A percentile compares a stretch with the other conserved stretches of the same genome.
Conservation (phyloP, 2,329 filamentous ascomycete genomes). For the Pseudocercospora musae region DNA sequence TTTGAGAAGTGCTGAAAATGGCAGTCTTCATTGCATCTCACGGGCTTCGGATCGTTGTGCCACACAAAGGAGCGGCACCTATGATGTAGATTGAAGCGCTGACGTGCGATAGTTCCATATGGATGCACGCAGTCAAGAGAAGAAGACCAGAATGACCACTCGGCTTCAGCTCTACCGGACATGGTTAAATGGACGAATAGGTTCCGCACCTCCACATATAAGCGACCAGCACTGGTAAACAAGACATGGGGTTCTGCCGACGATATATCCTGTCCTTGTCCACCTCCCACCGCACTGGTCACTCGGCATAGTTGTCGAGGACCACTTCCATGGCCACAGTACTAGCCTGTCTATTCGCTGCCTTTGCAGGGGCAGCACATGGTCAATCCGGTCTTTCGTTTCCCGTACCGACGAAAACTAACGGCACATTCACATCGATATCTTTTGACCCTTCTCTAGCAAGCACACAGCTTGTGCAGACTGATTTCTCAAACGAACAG, state of each 20-base stretch:
- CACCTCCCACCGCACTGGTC: not conserved
- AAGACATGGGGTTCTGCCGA: not conserved
- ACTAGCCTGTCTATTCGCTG: not conserved
- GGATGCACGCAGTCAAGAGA: no score
- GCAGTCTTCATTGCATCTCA: no score
- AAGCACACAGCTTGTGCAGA: slow-evolving; percentile 43
- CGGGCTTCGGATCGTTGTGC: no score
- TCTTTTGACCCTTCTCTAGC: slow-evolving; percentile 44
- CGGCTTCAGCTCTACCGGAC: not conserved
- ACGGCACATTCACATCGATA: slow-evolving; percentile 24
- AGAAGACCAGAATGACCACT: not conserved
- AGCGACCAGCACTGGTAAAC: not conserved
- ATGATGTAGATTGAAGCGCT: no score
- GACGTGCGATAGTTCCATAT: no score
- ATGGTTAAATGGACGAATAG: not conserved
- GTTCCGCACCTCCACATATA: not conserved
- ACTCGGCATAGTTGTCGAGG: not conserved
- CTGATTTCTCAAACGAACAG: slow-evolving; percentile 47
- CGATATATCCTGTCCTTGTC: not conserved
- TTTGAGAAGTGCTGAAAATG: no score
- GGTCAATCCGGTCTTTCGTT: slow-evolving; percentile 4
- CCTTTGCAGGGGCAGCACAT: not conserved
- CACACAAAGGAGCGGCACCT: no score
- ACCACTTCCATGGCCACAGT: not conserved
- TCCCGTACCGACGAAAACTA: slow-evolving; percentile 5